Conservation (phyloP, 495 filamentous ascomycete genomes). For the Aspergillus cristatus region DNA sequence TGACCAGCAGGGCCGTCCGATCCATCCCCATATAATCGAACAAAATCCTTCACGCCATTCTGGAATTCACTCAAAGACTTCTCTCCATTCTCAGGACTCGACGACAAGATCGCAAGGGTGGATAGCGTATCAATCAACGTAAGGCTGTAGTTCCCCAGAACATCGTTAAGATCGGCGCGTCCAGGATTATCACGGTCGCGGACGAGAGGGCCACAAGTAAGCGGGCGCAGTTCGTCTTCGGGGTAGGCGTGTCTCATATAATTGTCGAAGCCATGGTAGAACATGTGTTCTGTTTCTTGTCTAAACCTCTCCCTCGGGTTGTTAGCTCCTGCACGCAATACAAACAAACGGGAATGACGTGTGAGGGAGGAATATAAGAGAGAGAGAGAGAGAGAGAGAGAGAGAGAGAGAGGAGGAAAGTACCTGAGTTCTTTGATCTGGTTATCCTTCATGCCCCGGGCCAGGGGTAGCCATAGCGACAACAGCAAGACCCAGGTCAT, state of each 20-base stretch:
- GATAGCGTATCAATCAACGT: slow-evolving; percentile 93
- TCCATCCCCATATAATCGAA: slow-evolving; percentile 82
- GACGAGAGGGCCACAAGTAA: slow-evolving; percentile 74
- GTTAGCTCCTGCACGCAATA: slow-evolving; percentile 5
- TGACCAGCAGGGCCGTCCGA: slow-evolving; percentile 56
- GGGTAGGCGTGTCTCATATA: slow-evolving; percentile 93
- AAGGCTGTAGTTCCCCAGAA: slow-evolving; percentile 91
- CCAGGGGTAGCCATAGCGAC: slow-evolving; percentile 31
- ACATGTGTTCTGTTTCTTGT: slow-evolving; percentile 80
- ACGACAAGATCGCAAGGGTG: slow-evolving; percentile 84
- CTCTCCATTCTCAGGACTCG: slow-evolving; percentile 46
- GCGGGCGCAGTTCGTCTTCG: slow-evolving; percentile 88
- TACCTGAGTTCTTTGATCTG: slow-evolving; percentile 36
- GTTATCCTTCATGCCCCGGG: slow-evolving; percentile 31
- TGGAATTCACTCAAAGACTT: slow-evolving; percentile 70
- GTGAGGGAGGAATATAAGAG: neutral
- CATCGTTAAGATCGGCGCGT: slow-evolving; percentile 87
- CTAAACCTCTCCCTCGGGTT: slow-evolving; percentile 18
- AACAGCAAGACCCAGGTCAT: slow-evolving; percentile 32
- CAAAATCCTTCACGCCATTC: slow-evolving; percentile 65
- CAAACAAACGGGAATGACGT: slow-evolving; percentile 4
- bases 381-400: neutral
- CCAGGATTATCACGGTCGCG: slow-evolving; percentile 72
- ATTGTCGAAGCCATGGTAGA: slow-evolving; percentile 95
- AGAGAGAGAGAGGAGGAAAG: neutral